A percentile compares a stretch with the other conserved stretches of the same genome.
phyloP scores from a whole-genome alignment of 2,329 filamentous ascomycete species.

The Zalaria obscura region DNA sequence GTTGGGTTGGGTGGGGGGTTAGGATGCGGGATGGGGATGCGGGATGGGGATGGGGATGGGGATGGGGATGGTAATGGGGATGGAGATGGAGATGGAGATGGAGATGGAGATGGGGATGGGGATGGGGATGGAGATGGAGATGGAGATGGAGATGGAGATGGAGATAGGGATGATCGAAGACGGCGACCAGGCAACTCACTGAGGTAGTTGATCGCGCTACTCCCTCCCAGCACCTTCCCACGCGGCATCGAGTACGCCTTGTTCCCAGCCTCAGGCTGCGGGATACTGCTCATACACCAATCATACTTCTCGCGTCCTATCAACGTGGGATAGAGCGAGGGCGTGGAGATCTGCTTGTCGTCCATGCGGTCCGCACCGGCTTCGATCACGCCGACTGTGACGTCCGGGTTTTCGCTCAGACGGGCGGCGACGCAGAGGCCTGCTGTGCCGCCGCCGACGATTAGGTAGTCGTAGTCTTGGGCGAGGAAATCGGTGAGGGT shows the following conservation, averaged over 20 bases:
- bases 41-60: too few species aligned
- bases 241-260: constrained; percentile 18
- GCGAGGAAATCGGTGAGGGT: constrained; percentile 12
- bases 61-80: too few species aligned
- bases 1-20: too few species aligned
- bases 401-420: constrained; percentile 7
- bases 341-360: constrained; percentile 18
- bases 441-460: constrained; percentile 9
- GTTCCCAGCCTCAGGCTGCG: constrained; percentile 11
- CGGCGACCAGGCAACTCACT: constrained; percentile 1
- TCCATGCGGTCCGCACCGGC: constrained; percentile 14
- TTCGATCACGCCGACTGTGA: constrained; percentile 19
- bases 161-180: neutral
- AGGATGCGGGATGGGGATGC: too few species aligned
- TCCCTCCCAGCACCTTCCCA: constrained; percentile 24
- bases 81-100: too few species aligned
- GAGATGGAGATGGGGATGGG: too few species aligned
- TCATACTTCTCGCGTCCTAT: constrained; percentile 20
- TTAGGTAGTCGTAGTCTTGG: constrained; percentile 13
- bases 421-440: constrained; percentile 9
- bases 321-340: constrained; percentile 16
- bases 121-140: too few species aligned
- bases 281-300: constrained; percentile 16
- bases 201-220: constrained; percentile 25
- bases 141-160: too few species aligned